Percentiles rank a stretch among this genome's conserved stretches.
Evolutionary conservation across 257 asterid genomes (phyloP).

Genomic region (Petunia axillaris): DNA sequence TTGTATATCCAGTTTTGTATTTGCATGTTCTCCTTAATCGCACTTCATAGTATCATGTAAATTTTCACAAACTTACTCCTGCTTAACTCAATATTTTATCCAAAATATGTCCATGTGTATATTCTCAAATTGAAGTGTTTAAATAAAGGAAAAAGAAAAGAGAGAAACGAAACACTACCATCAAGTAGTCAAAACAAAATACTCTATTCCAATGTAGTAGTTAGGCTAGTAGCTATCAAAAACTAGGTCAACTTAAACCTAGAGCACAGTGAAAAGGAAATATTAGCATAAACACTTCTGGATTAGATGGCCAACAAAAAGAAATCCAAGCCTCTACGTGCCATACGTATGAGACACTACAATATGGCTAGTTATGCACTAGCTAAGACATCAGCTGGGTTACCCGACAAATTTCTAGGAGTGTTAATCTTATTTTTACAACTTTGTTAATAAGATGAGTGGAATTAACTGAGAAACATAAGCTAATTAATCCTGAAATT

Average conservation of each 20-base stretch:
- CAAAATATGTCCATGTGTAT: too few species aligned
- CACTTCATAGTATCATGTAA: too few species aligned
- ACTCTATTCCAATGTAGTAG: too few species aligned
- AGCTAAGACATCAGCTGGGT: not conserved
- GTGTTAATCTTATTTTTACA: too few species aligned
- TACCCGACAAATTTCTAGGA: not conserved
- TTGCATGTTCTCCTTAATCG: too few species aligned
- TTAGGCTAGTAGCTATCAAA: not conserved
- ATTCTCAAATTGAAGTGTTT: not conserved
- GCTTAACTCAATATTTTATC: not conserved
- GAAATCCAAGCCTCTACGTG: not conserved
- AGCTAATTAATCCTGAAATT: too few species aligned
- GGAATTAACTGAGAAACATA: too few species aligned
- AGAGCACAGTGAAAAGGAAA: not conserved
- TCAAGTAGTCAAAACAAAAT: not conserved
- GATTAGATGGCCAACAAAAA: not conserved
- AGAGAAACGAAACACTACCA: not conserved
- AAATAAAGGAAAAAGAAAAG: too few species aligned
- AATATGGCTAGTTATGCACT: too few species aligned
- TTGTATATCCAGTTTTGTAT: too few species aligned
- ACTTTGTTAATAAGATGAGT: too few species aligned
- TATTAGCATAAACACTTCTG: too few species aligned
- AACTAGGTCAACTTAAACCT: slow-evolving; percentile 15
- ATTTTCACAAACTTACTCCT: not conserved
- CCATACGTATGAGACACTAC: not conserved